Base-by-base conservation (phyloP, 768 basidiomycete genomes). In the Ramaria sp. region DNA sequence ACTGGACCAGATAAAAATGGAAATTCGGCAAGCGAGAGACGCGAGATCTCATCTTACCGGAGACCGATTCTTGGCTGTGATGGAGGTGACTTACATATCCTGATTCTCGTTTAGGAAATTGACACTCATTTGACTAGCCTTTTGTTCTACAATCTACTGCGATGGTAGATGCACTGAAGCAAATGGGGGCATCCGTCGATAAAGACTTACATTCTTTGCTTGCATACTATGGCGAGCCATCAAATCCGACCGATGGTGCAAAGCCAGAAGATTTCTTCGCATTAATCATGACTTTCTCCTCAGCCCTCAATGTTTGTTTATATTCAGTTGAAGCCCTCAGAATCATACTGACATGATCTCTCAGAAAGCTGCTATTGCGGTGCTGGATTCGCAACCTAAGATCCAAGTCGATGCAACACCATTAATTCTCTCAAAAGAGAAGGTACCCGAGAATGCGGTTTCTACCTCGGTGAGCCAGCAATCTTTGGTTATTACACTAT, bases 201-300 rank as follows among this genome's bases (percentile, higher is more conserved):
- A 65, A 61, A 3, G 87, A 91, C 54, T 67, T 94, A 3, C 70
- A 69, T 20, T 73, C 74, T 3, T 58, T 92, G 24, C 69, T 88
- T 6, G 56, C 61, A 0, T 96, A 86, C 69, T 95, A 83, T 62
- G 91, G 91, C 5, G 90, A 95, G 64, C 73, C 74, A 51, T 77
- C 81, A 1, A 77, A 81, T 49, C 70, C 78, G 0, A 71, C 78
- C 0, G 81, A 88, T 15, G 72, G 80, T 0, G 74, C 76, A 2
- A 89, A 84, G 61, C 78, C 86, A 0, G 93, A 94, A 64, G 85
- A 88, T 58, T 82, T 96, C 63, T 94, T 96, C 61, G 78, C 75
- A 0, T 67, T 83, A 52, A 75, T 92, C 44, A 71, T 78, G n/a
- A 77, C 82, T 0, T 91, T 92, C 67, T 85, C 83, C 0, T 78